Base-by-base conservation (phyloP, 306 rosid species). In the Ormosia semicastrata region DNA sequence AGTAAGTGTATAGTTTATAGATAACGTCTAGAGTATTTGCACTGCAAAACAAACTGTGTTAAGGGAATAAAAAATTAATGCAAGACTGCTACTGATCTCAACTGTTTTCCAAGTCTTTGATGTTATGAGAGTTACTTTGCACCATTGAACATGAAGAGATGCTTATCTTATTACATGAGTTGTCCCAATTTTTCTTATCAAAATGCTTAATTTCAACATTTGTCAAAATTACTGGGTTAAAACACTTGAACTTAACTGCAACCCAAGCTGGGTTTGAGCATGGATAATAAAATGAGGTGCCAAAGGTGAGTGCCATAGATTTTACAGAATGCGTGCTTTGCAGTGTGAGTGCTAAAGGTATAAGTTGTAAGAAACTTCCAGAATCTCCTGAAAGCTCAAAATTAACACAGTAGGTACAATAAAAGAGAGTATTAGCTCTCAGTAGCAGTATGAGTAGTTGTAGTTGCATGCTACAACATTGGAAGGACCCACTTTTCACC, bases 231-330 rank as follows among this genome's bases (percentile, higher is more conserved):
- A 94, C 99, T 5, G 91, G 91, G 82, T 95, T 95, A 30, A 93
- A 94, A 73, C 99, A 95, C 86, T 60, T 89, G 80, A 81, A 82
- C 15, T 97, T 72, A 73, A 95, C 70, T 6, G 91, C 81, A 76
- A 93, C 93, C 39, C 99, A 97, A 82, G 93, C 98, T 10, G 94
- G 98, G 77, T 95, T 95, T 7, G 95, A 93, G 43, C 97, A 98
- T 2, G 97, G 97, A 83, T 74, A 52, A 73, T 82, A 95, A 79
- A 93, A 95, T 3, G 99, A 95, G 67, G 24, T 0, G 24, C 24
- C 24, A 24, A 24, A 24, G 1, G 98, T 91, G 75, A 95, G 24
- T 93, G 41, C 99, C 98, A 79, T 98, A 95, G 47, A 85, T 82
- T 71, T 88, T 95, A 52, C 97, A 95, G 64, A 95, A 95, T 8